Evolutionary conservation across 192 early-diverging fungal species (phyloP), one percentile per base, ranked within the genome.

Genomic region (Chytriomyces confervae): DNA sequence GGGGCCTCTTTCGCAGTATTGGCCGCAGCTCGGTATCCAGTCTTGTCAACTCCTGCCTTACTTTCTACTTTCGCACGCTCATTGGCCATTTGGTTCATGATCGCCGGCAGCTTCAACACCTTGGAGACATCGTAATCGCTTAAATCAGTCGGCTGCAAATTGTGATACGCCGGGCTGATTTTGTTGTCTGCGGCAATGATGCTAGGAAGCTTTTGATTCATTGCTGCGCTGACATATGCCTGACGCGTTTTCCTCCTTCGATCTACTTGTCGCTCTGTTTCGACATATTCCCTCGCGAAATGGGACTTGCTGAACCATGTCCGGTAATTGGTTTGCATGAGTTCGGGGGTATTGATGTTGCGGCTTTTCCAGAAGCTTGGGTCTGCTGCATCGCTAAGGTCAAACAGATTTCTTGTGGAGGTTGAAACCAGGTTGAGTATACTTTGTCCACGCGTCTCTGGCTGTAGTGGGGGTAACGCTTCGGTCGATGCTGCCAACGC

Each of bases 281-380:
- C 74, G 9, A 76, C 5, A 46, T 27, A 66, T 7, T 48, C 48
- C 13, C 24, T 29, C 5, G 78, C 82, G 45, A 76, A 83, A n/a
- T 65, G 61, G 45, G 82, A 79, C 29, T 84, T 80, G 49, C 76
- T 79, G 71, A 71, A 84, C 76, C 79, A 84, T 47, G 79, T 80
- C 9, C 53, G 6, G 67, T 80, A 78, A 24, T 66, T 72, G 7
- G 72, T 72, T 45, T 79, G 62, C 5, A 66, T 23, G 24, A 77
- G 46, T 13, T 76, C 75, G 8, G 76, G 74, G 6, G 74, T 76
- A 2, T 36, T 29, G 7, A 76, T 10, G 29, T 45, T 43, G 7
- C 61, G 43, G 62, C 8, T 66, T 66, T 20, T 61, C 72, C 61
- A 50, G 62, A 29, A 64, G 20, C 16, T 64, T 27, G 62, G 13